phyloP scores from a whole-genome alignment of 140 eudicot genomes.

The Erigeron philadelphicus region DNA sequence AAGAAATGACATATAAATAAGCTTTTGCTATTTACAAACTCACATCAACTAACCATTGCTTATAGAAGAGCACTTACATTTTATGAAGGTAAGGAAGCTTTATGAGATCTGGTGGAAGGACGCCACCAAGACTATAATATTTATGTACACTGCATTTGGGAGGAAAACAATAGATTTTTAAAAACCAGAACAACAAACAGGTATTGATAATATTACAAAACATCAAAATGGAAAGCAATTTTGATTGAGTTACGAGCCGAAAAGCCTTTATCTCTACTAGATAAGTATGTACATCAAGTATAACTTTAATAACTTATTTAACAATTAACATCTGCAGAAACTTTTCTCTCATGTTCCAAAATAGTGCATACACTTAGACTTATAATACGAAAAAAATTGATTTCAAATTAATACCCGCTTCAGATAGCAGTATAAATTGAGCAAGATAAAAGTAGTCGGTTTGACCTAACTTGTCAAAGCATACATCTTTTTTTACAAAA shows the following conservation, averaged over 20 bases:
- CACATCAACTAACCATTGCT: not conserved
- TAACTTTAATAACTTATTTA: no score
- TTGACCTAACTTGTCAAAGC: not conserved
- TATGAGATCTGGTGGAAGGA: constrained; percentile 58
- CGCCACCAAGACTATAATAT: constrained; percentile 70
- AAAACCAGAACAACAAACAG: not conserved
- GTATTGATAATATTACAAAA: not conserved
- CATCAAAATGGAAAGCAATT: not conserved
- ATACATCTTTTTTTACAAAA: not conserved
- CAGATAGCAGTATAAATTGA: not conserved
- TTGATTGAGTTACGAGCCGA: not conserved
- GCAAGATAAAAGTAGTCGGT: not conserved
- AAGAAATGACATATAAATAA: not conserved
- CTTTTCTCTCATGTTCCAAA: no score
- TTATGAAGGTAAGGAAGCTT: constrained; percentile 58
- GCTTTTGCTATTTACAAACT: not conserved
- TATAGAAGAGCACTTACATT: constrained; percentile 42
- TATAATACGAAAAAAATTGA: not conserved
- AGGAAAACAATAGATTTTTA: constrained; percentile 9
- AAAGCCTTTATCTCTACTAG: no score
- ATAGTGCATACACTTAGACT: not conserved
- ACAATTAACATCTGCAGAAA: no score
- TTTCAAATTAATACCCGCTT: not conserved
- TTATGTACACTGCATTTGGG: constrained; percentile 56
- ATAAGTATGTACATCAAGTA: no score